These are phyloP conservation scores for Przewalskia tangutica DNA, from an alignment of 257 asterid species.

Conservation along the genomic window DNA sequence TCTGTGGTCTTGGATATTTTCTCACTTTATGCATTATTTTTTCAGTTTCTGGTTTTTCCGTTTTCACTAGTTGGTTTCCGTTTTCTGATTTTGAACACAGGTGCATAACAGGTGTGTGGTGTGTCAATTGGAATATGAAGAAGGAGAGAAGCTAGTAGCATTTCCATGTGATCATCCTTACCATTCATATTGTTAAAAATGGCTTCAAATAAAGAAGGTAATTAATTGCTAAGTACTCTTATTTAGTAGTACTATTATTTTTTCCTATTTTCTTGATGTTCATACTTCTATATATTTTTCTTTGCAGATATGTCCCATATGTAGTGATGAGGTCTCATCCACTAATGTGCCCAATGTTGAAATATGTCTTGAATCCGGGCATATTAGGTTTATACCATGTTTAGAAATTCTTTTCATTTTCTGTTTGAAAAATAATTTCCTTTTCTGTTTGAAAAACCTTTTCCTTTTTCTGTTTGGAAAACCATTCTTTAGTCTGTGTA, in stretches of 20 bases:
- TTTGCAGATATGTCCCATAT: conserved; percentile 50
- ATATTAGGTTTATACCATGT: no score
- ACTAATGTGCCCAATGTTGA: conserved; percentile 12
- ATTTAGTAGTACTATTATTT: neutral
- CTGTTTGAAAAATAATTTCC: no score
- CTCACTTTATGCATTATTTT: no score
- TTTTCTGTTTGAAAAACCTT: no score
- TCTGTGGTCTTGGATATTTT: no score
- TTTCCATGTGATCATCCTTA: conserved; percentile 44
- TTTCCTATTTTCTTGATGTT: neutral
- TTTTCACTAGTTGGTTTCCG: no score
- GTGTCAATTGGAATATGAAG: conserved; percentile 58
- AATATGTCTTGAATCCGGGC: no score
- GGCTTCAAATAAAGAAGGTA: conserved; percentile 67
- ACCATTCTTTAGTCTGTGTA: no score
- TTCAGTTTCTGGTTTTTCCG: no score
- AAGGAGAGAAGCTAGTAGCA: conserved; percentile 39
- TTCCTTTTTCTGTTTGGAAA: no score
- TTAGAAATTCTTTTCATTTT: no score
- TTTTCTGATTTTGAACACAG: no score
- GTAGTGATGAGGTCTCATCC: conserved; percentile 38
- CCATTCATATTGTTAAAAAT: conserved; percentile 40
- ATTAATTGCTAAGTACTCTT: neutral
- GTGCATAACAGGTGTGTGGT: conserved; percentile 58
- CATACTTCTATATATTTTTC: neutral